Percentiles rank a stretch among this genome's conserved stretches.
phyloP scores from a whole-genome alignment of 164 flowering plant genomes.

The Piper betle region DNA sequence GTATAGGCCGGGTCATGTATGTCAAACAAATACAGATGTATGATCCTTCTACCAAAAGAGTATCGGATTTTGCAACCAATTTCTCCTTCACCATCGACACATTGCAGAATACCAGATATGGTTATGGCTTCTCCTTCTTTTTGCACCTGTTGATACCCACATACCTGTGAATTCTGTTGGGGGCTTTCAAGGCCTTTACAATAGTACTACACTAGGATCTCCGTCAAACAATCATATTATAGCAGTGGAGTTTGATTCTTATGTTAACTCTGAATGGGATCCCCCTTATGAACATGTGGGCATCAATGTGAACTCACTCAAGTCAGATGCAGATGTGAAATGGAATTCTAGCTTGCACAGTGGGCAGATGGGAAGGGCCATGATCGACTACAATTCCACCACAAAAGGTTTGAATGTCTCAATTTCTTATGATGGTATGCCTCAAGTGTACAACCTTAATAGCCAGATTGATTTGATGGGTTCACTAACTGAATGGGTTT shows the following conservation, averaged over 20 bases:
- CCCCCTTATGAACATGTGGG: slow-evolving; percentile 25
- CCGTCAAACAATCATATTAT: slow-evolving; percentile 8
- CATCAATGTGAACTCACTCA: slow-evolving; percentile 22
- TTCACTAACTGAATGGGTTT: slow-evolving; percentile 10
- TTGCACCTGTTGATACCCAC: too few species aligned
- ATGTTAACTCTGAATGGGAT: slow-evolving; percentile 14
- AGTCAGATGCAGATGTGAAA: slow-evolving; percentile 9
- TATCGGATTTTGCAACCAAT: too few species aligned
- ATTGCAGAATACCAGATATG: too few species aligned
- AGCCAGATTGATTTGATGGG: slow-evolving; percentile 9
- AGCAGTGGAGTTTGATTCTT: slow-evolving; percentile 35
- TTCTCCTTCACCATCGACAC: too few species aligned
- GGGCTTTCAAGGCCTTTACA: too few species aligned
- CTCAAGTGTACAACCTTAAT: slow-evolving; percentile 4
- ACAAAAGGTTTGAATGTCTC: slow-evolving; percentile 10
- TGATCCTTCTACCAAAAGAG: too few species aligned
- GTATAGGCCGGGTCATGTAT: too few species aligned
- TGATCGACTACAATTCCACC: slow-evolving; percentile 13
- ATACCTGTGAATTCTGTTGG: too few species aligned
- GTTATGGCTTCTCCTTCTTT: too few species aligned
- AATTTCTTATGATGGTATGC: slow-evolving; percentile 6
- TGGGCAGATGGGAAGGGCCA: slow-evolving; percentile 1
- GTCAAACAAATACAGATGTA: too few species aligned
- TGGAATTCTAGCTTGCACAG: slow-evolving; percentile 10
- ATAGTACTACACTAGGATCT: neutral